Percentiles rank a stretch among this genome's conserved stretches.
Evolutionary conservation across 2,329 filamentous ascomycete genomes (phyloP).

Genomic region (Torrubiella hemipterigena): DNA sequence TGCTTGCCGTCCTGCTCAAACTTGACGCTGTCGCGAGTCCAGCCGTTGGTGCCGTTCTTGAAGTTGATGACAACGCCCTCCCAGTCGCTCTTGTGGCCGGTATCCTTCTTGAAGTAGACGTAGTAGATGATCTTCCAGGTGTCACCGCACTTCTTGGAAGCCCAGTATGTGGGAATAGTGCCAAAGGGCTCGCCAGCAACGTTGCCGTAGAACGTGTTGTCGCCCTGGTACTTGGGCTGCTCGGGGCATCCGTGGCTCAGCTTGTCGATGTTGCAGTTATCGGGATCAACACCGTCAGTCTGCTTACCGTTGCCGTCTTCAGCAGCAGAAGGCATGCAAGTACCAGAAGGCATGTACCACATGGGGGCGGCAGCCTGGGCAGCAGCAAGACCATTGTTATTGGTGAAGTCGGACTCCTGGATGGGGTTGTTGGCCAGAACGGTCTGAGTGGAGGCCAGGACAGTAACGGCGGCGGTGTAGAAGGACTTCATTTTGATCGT

Average conservation of each 20-base stretch:
- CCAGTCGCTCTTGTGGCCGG: conserved; percentile 13
- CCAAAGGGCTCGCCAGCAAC: conserved; percentile 7
- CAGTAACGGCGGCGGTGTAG: too few relatives aligned
- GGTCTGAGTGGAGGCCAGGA: too few relatives aligned
- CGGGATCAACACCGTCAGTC: conserved; percentile 9
- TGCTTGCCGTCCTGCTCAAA: conserved; percentile 10
- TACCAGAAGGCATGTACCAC: conserved; percentile 10
- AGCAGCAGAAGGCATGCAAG: conserved; percentile 10
- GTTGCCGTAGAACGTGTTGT: conserved; percentile 10
- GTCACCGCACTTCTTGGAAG: conserved; percentile 7
- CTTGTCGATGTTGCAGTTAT: conserved; percentile 9
- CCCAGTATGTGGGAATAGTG: conserved; percentile 10
- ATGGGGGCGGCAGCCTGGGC: conserved; percentile 8
- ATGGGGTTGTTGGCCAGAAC: conserved; percentile 7
- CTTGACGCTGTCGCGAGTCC: conserved; percentile 6
- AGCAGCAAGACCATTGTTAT: conserved; percentile 8
- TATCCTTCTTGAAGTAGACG: conserved; percentile 14
- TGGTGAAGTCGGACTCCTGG: conserved; percentile 4
- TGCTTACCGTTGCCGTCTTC: conserved; percentile 9
- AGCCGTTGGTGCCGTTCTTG: conserved; percentile 9
- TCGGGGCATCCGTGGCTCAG: conserved; percentile 6
- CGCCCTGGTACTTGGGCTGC: conserved; percentile 8
- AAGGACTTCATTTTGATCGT: too few relatives aligned
- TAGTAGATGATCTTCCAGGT: conserved; percentile 13
- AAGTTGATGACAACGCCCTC: conserved; percentile 12